Base-by-base conservation (phyloP, 768 basidiomycete species). In the Tulasnella sp. region DNA sequence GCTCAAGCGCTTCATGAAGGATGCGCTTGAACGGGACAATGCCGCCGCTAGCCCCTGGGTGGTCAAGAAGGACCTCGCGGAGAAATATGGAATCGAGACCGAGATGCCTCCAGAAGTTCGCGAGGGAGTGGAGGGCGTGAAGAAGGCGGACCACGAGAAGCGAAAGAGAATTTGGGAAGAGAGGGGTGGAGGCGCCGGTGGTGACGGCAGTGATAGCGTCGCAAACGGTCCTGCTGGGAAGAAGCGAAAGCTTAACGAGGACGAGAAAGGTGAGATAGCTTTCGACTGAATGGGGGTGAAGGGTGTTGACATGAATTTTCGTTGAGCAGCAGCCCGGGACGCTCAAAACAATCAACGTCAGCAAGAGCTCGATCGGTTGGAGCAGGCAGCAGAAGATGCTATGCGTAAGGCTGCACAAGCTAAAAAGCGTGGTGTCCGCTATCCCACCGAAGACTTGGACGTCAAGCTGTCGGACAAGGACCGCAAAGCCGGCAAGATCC, bases 11-110 rank as follows among this genome's bases (percentile, higher is more conserved):
- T 98, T 97, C 85, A 93, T 99, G 78, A 91, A 94, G 80, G 98
- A 99, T 82, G 97, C 95, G 81, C 93, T 99, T 2, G 92, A 94
- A 82, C 91, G 98, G 44, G 95, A 97, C 81, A 88, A 95, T 20
- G 92, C 94, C 11, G 92, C 97, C 37, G 95, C 95, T 10, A 94
- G 95, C 0, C 97, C 98, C 7, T 99, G 98, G 98, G 92, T 91
- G 1, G 96, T 99, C 40, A 98, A 98, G 83, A 89, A 89, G 1
- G 85, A 87, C 7, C 92, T 99, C 77, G 96, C 95, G 0, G 88
- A 88, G 78, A 89, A 91, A 75, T 98, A 95, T 84, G 93, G 93
- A 15, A 91, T 99, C 40, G 90, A 92, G 79, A 90, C 89, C 35
- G 87, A 93, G 74, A 95, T 96, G 93, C 91, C 95, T 0, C 94